phyloP scores from a whole-genome alignment of 1,284 basidiomycete species.

The Leccinum fuscescens region DNA sequence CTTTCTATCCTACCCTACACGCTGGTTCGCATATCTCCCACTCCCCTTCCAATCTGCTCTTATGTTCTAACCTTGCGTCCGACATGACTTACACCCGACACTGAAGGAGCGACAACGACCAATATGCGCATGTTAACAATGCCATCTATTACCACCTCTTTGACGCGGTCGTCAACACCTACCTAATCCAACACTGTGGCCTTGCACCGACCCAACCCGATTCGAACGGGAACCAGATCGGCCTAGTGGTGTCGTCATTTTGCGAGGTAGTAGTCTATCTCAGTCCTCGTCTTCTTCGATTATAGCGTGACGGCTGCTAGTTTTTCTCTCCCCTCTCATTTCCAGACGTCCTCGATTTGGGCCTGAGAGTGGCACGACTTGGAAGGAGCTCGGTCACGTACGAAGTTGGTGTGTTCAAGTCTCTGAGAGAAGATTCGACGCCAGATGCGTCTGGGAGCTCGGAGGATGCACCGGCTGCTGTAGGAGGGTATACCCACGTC shows the following conservation, averaged over 20 bases:
- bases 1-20: slow-evolving; percentile 61
- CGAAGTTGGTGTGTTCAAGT: slow-evolving; percentile 69
- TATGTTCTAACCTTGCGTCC: slow-evolving; percentile 6
- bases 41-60: not conserved
- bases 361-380: slow-evolving; percentile 60
- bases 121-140: slow-evolving; percentile 77
- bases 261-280: slow-evolving; percentile 46
- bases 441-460: not conserved
- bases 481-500: slow-evolving; percentile 81
- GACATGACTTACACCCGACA: not conserved
- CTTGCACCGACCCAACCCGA: slow-evolving; percentile 47
- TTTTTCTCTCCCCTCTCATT: slow-evolving; percentile 71
- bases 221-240: slow-evolving; percentile 44
- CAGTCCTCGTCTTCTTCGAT: not conserved
- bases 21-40: slow-evolving; percentile 52
- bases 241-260: slow-evolving; percentile 69
- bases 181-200: slow-evolving; percentile 59
- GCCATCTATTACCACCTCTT: slow-evolving; percentile 77
- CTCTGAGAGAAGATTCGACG: slow-evolving; percentile 16
- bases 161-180: slow-evolving; percentile 74
- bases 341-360: slow-evolving; percentile 64
- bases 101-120: slow-evolving; percentile 76
- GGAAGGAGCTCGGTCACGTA: slow-evolving; percentile 73
- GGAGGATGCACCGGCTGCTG: slow-evolving; percentile 49
- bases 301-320: slow-evolving; percentile 21